Base-by-base conservation (phyloP, 2,329 filamentous ascomycete species). In the Diaporthe sp. region DNA sequence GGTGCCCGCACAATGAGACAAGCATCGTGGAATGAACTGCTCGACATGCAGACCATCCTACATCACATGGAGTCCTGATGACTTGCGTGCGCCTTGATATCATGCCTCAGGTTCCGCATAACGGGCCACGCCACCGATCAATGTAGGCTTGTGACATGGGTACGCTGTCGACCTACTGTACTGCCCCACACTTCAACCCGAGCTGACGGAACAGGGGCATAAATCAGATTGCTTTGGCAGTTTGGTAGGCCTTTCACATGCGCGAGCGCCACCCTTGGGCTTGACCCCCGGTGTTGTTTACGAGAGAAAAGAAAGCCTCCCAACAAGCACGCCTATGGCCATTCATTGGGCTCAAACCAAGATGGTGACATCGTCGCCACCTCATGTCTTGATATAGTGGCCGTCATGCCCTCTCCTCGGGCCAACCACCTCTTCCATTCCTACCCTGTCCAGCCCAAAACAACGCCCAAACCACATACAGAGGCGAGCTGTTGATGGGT, bases 171-270 rank as follows among this genome's bases (percentile, higher is more conserved):
- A 55, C 49, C 65, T 20, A 13, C 15, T 42, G 49, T 20, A 8
- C 8, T 42, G 65, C 65, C 49, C 65, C 65, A 70, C 65, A 68
- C 31, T 70, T 70, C 65, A 70, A 55, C 65, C 65, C 65, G 49
- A 70, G 49, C 65, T 70, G 65, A 55, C 49, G 65, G 65, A 70
- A 70, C 65, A 70, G 65, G 47, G 65, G 65, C 65, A 17, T 22
- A 17, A 17, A 53, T 39, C 55, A 70, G 65, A 20, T 68, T 25
- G 65, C 49, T 28, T 37, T 22, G 49, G 34, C 22, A 42, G 20
- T 28, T 37, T 22, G 49, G 34, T 28, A 55, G 25, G 31, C 4
- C 65, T 70, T 70, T 70, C 65, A 68, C 65, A 68, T 68, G 65
- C 65, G 53, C 9, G 47, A 39, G 7, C 47, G 65, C 53, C 47